Evolutionary conservation across 2,329 filamentous ascomycete species (phyloP).

Genomic region (Lecanosticta acicola): DNA sequence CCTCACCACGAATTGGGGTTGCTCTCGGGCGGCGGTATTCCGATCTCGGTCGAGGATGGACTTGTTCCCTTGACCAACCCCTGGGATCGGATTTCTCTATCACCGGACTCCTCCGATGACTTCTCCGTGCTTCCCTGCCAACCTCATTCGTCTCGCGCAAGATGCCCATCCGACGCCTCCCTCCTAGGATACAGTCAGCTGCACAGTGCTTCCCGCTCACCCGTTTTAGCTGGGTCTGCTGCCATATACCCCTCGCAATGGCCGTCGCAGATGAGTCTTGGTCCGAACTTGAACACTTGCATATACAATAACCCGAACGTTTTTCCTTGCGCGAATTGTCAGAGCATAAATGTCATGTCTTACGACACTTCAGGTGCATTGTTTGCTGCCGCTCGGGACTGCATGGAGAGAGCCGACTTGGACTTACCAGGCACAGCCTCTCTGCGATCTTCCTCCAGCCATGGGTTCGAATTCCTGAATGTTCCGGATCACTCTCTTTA

Average conservation of each 20-base stretch:
- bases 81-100: constrained; percentile 14
- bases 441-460: background rate
- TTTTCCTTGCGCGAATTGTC: no score
- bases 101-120: constrained; percentile 18
- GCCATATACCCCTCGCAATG: constrained; percentile 9
- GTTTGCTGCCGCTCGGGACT: constrained; percentile 16
- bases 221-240: constrained; percentile 18
- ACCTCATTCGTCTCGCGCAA: constrained; percentile 8
- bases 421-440: constrained; percentile 7
- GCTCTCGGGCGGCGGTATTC: constrained; percentile 5
- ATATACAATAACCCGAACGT: no score
- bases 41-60: constrained; percentile 6
- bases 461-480: no score
- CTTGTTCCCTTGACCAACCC: constrained; percentile 3
- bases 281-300: background rate
- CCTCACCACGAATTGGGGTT: constrained; percentile 15
- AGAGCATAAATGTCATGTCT: background rate
- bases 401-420: constrained; percentile 16
- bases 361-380: constrained; percentile 1
- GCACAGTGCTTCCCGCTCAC: constrained; percentile 12
- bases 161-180: constrained; percentile 8
- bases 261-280: constrained; percentile 2
- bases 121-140: constrained; percentile 16
- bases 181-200: constrained; percentile 5
- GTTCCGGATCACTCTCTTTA: no score